phyloP scores from a whole-genome alignment of 371 early-diverging fungal species.

The Syncephalastrum sp. region DNA sequence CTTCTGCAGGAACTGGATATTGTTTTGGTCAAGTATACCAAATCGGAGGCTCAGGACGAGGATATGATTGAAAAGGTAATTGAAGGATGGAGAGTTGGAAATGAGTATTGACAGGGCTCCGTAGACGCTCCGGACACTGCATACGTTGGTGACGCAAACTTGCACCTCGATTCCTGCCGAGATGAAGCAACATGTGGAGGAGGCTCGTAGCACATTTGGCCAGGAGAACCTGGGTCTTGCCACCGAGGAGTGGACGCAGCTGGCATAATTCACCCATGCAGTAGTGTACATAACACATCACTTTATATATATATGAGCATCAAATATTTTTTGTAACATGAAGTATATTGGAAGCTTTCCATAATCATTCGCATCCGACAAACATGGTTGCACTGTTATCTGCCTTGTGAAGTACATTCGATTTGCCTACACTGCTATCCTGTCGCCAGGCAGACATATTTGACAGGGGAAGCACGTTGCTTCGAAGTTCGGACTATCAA shows the following conservation, averaged over 20 bases:
- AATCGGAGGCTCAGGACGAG: slow-evolving; percentile 49
- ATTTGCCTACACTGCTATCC: too few species aligned
- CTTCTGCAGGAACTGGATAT: slow-evolving; percentile 38
- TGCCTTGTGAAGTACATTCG: too few species aligned
- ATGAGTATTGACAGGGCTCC: slow-evolving; percentile 3
- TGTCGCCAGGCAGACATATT: too few species aligned
- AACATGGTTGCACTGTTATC: too few species aligned
- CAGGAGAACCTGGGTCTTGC: slow-evolving; percentile 40
- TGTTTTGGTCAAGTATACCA: slow-evolving; percentile 39
- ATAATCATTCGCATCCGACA: too few species aligned
- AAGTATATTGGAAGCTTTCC: too few species aligned
- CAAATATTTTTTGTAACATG: too few species aligned
- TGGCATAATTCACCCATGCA: slow-evolving; percentile 4
- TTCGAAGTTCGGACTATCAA: too few species aligned
- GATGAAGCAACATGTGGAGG: slow-evolving; percentile 31
- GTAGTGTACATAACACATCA: not conserved
- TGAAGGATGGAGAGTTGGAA: not conserved
- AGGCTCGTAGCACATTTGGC: slow-evolving; percentile 41
- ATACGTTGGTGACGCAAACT: slow-evolving; percentile 30
- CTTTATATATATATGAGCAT: not conserved
- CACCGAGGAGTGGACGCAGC: slow-evolving; percentile 46
- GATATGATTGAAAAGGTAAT: slow-evolving; percentile 71
- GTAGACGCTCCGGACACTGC: slow-evolving; percentile 38
- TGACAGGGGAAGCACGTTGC: too few species aligned
- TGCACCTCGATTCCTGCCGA: slow-evolving; percentile 18